Conservation (phyloP, 805 yeast genomes). For the Cyberlindnera euphorbiae region DNA sequence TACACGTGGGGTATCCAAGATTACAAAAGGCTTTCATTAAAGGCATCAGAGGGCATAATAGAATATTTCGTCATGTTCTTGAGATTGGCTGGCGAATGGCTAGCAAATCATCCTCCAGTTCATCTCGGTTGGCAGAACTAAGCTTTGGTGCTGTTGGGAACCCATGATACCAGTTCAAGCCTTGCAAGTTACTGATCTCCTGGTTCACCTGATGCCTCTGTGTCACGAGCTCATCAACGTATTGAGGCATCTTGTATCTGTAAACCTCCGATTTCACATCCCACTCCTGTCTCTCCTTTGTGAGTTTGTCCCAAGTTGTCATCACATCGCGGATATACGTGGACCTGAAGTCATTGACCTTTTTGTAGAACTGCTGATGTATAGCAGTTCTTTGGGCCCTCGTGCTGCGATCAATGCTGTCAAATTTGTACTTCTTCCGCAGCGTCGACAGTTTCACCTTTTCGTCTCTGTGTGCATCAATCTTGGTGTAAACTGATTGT, state of each 20-base stretch:
- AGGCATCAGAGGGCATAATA: neutral
- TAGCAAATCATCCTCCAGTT: slow-evolving; percentile 64
- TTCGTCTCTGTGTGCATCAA: slow-evolving; percentile 70
- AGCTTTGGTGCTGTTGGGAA: slow-evolving; percentile 81
- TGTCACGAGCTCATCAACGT: slow-evolving; percentile 47
- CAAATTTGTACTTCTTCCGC: slow-evolving; percentile 59
- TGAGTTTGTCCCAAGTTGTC: slow-evolving; percentile 85
- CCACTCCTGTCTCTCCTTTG: slow-evolving; percentile 79
- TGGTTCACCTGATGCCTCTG: slow-evolving; percentile 62
- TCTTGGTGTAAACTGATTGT: slow-evolving; percentile 60
- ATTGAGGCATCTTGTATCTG: slow-evolving; percentile 36
- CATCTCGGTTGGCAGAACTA: slow-evolving; percentile 61
- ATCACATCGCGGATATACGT: slow-evolving; percentile 69
- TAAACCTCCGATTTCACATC: slow-evolving; percentile 35
- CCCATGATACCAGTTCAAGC: slow-evolving; percentile 62
- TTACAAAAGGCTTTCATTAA: no score
- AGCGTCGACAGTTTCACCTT: slow-evolving; percentile 49
- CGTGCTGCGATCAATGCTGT: slow-evolving; percentile 77
- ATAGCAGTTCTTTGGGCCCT: slow-evolving; percentile 70
- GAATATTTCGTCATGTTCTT: neutral
- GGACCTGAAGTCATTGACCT: slow-evolving; percentile 60
- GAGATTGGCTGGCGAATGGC: slow-evolving; percentile 38
- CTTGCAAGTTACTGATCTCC: slow-evolving; percentile 67
- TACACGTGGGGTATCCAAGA: no score
- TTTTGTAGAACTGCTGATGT: slow-evolving; percentile 78